Evolutionary conservation across 352 stramenopile genomes (phyloP).

Genomic region (Globisporangium radiosum): DNA sequence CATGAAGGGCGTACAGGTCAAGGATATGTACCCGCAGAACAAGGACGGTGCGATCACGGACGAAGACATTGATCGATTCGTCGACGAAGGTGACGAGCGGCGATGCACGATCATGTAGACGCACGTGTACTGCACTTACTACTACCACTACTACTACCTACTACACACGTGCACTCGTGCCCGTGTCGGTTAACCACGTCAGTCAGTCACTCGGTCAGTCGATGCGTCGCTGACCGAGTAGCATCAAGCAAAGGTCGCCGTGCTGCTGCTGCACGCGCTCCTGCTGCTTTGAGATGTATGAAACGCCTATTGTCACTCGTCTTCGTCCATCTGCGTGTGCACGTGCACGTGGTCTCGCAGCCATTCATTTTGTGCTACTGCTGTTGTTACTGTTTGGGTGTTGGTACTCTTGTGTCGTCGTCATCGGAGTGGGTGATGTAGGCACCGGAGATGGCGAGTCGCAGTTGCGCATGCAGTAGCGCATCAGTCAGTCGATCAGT

Average conservation of each 20-base stretch:
- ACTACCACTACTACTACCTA: too few relatives aligned
- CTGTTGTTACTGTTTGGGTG: too few relatives aligned
- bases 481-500: not conserved
- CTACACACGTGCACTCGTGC: too few relatives aligned
- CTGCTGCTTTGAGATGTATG: conserved; percentile 2
- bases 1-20: conserved; percentile 75
- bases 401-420: too few relatives aligned
- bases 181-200: too few relatives aligned
- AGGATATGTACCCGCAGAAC: conserved; percentile 83
- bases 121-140: too few relatives aligned
- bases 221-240: not conserved
- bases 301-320: conserved; percentile 1
- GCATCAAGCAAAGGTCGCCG: too few relatives aligned
- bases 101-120: conserved; percentile 81
- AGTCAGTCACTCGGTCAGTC: too few relatives aligned
- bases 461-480: too few relatives aligned
- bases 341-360: not conserved
- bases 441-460: too few relatives aligned
- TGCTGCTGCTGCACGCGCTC: not conserved
- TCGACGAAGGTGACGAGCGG: conserved; percentile 76
- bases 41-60: conserved; percentile 84
- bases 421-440: too few relatives aligned
- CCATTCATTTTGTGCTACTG: too few relatives aligned
- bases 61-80: conserved; percentile 85
- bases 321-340: not conserved